Base-by-base conservation (phyloP, 176 grass and related monocot genomes). In the Oryza rufipogon region DNA sequence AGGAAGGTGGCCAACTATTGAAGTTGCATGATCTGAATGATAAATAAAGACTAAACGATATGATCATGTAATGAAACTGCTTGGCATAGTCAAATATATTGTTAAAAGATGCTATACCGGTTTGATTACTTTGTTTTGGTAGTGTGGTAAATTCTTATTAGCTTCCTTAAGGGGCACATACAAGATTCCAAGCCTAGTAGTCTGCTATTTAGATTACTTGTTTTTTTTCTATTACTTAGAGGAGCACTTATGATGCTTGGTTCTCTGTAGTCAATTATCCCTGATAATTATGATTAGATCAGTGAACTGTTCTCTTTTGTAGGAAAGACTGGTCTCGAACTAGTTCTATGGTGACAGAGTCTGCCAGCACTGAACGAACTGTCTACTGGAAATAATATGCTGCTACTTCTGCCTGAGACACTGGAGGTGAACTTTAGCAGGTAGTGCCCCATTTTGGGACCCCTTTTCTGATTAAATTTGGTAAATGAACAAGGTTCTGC, bases 381-480 rank as follows among this genome's bases (percentile, higher is more conserved):
- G 68, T 9, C n/a, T 42, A 70, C 19, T 70, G 68, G 17, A 9
- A n/a, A 70, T 70, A 70, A 20, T 39, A 1, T 42, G 68, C 68
- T 42, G 34, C 38, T 70, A 70, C 68, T 41, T 11, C 68, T 70
- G 16, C 9, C 17, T 8, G 36, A 42, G 41, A 70, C 68, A 70
- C 68, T 70, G 36, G 17, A 69, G 67, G 38, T 39, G 8, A 41
- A 70, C 36, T 70, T 70, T 42, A n/a, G 68, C 36, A 70, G 68
- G 3, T 70, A n/a, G 34, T 12, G 34, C 19, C 68, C 68, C 68
- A n/a, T 30, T 42, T 70, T 12, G 36, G 68, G 11, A 70, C 17
- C 7, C 68, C 68, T 39, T 70, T 70, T 70, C 36, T 70, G 68
- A 70, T 70, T 19, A 70, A 70, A 41, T 12, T 42, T 70, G 68